phyloP scores from a whole-genome alignment of 2,329 filamentous ascomycete species.

The Trichoderma afroharzianum region DNA sequence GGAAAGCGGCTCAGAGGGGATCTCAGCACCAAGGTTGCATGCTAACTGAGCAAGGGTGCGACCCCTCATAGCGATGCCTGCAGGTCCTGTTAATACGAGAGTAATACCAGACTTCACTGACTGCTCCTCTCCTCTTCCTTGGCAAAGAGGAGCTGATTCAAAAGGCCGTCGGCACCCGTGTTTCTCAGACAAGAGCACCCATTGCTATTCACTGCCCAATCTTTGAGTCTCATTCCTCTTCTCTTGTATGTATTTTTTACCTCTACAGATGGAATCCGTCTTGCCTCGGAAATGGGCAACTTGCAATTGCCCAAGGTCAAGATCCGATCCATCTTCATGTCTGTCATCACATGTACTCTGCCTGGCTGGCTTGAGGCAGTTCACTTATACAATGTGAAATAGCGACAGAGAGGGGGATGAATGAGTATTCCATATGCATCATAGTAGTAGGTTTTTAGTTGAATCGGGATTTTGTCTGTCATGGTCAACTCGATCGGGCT shows the following conservation, averaged over 20 bases:
- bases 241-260: not conserved
- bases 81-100: not conserved
- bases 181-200: not conserved
- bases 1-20: not conserved
- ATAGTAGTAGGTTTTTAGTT: not conserved
- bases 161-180: not conserved
- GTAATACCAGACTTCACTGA: not conserved
- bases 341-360: not conserved
- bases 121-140: not conserved
- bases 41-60: not conserved
- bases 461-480: not conserved
- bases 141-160: not conserved
- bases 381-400: not conserved
- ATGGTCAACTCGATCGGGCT: not conserved
- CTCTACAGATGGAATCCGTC: not conserved
- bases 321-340: not conserved
- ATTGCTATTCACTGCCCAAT: not conserved
- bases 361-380: not conserved
- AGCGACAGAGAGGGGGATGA: not conserved
- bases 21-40: not conserved
- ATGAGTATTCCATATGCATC: not conserved
- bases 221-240: not conserved
- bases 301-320: not conserved
- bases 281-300: not conserved
- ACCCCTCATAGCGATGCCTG: not conserved